Base-by-base conservation (phyloP, 2,329 filamentous ascomycete genomes). In the Beauveria asiatica region DNA sequence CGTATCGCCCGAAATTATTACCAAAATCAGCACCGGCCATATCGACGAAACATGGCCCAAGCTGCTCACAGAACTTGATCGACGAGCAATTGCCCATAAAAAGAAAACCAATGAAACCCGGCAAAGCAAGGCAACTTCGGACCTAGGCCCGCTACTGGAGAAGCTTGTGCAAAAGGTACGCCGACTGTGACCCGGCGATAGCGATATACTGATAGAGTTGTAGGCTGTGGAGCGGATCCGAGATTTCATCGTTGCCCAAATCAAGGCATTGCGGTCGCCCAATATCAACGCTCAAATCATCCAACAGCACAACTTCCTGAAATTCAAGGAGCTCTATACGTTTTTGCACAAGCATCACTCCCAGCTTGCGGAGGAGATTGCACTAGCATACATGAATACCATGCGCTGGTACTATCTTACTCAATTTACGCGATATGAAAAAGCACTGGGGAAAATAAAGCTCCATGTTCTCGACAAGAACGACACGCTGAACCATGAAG, bases 371-470 rank as follows among this genome's bases (percentile, higher is more conserved):
- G 87, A 92, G 57, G 90, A 99, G 73, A 96, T 99, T 65, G 86
- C 86, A 9, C 88, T 91, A 70, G 94, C 95, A 3, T 99, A 99
- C 69, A 87, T 95, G 76, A 96, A 97, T 72, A 99, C 95, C 0
- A 99, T 99, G 91, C 85, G 92, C 57, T 99, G 94, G 94, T 99
- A 99, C 70, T 97, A 97, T 70, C 76, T 88, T 57, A 94, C 89
- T 65, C 90, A 97, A 71, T 99, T 99, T 70, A 86, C 84, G 3
- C 86, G 93, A 39, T 99, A 99, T 72, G 85, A 89, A 64, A 86
- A 87, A 66, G 87, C 94, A 0, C 79, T 99, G 6, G 87, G 88
- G 59, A 95, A 91, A 72, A 81, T 99, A 62, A 93, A 89, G 68
- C 73, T 97, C 3, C 92, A 97, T 69, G 73, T 81, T 5, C 80